These are phyloP conservation scores for Pleurotus ostreatus DNA, from an alignment of 768 basidiomycete genomes.

Conservation along the genomic window DNA sequence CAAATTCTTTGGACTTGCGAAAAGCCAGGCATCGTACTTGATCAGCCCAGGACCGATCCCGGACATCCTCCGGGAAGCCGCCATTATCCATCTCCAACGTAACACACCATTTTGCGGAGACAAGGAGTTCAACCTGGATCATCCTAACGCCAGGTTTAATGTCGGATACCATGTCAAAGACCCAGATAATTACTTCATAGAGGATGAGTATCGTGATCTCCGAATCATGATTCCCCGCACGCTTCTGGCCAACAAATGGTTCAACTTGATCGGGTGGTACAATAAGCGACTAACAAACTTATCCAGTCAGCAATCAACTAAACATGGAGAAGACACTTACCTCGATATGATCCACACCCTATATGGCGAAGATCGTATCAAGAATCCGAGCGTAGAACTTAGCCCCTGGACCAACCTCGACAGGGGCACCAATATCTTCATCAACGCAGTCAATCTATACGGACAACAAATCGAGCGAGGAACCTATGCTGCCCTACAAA, in stretches of 20 bases:
- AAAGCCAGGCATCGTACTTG: background rate
- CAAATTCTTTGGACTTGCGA: background rate
- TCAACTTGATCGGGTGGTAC: background rate
- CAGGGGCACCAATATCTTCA: too few relatives aligned
- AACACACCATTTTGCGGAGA: background rate
- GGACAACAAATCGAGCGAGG: background rate
- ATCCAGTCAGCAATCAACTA: background rate
- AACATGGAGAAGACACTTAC: too few relatives aligned
- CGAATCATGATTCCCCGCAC: background rate
- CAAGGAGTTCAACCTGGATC: background rate
- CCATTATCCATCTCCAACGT: background rate
- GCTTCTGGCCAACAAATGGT: background rate
- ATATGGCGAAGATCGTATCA: too few relatives aligned
- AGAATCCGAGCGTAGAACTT: too few relatives aligned
- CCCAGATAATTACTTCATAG: background rate
- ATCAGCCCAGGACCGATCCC: background rate
- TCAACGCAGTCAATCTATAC: background rate
- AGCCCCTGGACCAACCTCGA: too few relatives aligned
- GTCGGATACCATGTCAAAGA: background rate
- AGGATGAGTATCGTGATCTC: background rate
- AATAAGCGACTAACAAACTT: background rate
- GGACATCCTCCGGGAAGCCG: background rate
- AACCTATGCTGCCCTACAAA: background rate
- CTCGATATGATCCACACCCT: too few relatives aligned
- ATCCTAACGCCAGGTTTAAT: background rate